These are phyloP conservation scores for Hygrocybe punicea DNA, from an alignment of 768 basidiomycete genomes.

Conservation along the genomic window DNA sequence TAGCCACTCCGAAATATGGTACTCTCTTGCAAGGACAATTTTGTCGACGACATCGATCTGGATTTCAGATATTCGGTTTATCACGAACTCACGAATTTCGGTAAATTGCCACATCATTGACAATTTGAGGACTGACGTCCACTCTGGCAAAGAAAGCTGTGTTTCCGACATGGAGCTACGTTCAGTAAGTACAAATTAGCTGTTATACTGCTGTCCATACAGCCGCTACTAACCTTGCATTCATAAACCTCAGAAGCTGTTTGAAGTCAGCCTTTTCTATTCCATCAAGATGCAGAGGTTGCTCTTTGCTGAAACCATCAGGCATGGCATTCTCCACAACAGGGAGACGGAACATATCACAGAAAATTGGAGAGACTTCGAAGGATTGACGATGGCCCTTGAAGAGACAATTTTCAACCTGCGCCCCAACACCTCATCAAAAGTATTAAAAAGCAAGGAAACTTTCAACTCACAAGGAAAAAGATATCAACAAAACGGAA, in stretches of 20 bases:
- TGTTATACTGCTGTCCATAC: background rate
- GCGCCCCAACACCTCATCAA: background rate
- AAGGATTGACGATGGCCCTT: constrained; percentile 37
- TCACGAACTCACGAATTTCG: constrained; percentile 18
- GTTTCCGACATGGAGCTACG: constrained; percentile 21
- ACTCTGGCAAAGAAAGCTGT: constrained; percentile 24
- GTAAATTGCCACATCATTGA: constrained; percentile 10
- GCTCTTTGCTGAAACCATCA: constrained; percentile 6
- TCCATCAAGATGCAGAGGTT: constrained; percentile 9
- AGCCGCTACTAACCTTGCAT: constrained; percentile 1
- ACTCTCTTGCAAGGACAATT: constrained; percentile 9
- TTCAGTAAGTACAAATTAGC: background rate
- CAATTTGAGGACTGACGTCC: constrained; percentile 9
- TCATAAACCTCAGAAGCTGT: constrained; percentile 3
- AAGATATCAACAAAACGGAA: background rate
- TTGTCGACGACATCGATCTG: constrained; percentile 3
- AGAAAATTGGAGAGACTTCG: constrained; percentile 25
- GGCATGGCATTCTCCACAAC: constrained; percentile 5
- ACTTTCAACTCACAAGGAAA: background rate
- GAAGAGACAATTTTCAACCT: constrained; percentile 41
- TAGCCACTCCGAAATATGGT: constrained; percentile 6
- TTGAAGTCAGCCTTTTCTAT: constrained; percentile 4
- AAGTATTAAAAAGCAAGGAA: background rate
- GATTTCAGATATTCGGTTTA: constrained; percentile 4
- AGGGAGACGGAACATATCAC: constrained; percentile 33